A percentile compares a stretch with the other conserved stretches of the same genome.
Evolutionary conservation across 192 early-diverging fungal genomes (phyloP).

Genomic region (Coemansia erecta): DNA sequence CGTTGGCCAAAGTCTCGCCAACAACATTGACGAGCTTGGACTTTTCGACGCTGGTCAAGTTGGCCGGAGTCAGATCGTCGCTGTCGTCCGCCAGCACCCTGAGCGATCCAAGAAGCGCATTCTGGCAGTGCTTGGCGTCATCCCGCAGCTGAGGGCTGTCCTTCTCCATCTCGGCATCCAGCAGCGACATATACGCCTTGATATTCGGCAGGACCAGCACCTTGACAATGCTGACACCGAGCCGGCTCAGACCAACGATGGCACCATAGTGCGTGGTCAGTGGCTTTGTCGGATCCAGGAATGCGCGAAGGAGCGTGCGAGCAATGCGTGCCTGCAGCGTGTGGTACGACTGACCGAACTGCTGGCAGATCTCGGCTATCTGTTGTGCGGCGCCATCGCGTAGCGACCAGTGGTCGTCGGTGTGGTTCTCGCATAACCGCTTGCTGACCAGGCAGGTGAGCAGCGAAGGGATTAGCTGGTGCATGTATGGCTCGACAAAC

Average conservation of each 20-base stretch:
- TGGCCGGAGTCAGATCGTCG: slow-evolving; percentile 8
- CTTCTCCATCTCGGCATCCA: slow-evolving; percentile 50
- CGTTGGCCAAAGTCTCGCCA: slow-evolving; percentile 32
- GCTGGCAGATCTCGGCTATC: slow-evolving; percentile 67
- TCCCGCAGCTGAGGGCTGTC: slow-evolving; percentile 30
- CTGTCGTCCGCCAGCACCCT: slow-evolving; percentile 19
- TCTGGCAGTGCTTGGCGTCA: slow-evolving; percentile 36
- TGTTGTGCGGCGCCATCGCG: slow-evolving; percentile 76
- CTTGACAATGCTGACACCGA: slow-evolving; percentile 77
- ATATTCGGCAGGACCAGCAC: slow-evolving; percentile 75
- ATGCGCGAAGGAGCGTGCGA: slow-evolving; percentile 84
- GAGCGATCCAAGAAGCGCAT: slow-evolving; percentile 31
- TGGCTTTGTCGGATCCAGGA: slow-evolving; percentile 82
- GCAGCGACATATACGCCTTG: slow-evolving; percentile 60
- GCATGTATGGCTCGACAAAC: slow-evolving; percentile 92
- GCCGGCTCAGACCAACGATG: slow-evolving; percentile 68
- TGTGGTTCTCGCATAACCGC: slow-evolving; percentile 64
- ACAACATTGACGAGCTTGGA: slow-evolving; percentile 33
- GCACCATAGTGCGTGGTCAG: slow-evolving; percentile 87
- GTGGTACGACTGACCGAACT: slow-evolving; percentile 79
- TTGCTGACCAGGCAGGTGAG: slow-evolving; percentile 91
- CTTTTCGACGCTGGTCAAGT: slow-evolving; percentile 21
- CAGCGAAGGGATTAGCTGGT: slow-evolving; percentile 92
- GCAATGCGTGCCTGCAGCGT: slow-evolving; percentile 86
- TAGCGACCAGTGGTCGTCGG: slow-evolving; percentile 78